Conservation (phyloP, 768 basidiomycete genomes). For the Phanerochaete carnosa region DNA sequence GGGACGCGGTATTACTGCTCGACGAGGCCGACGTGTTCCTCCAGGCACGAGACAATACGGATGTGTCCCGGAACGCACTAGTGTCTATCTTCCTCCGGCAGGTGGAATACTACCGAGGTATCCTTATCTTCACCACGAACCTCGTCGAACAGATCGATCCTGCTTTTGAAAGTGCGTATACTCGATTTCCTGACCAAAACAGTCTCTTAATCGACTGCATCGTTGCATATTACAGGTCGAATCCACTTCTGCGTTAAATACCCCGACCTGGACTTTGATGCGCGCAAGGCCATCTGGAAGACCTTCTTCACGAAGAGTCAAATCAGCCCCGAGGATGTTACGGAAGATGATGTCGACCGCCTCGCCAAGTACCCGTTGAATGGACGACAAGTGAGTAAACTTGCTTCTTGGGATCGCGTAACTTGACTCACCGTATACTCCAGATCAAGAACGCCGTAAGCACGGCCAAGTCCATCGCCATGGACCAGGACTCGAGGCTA, state of each 20-base stretch:
- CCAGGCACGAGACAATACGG: constrained; percentile 18
- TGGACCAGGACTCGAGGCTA: background rate
- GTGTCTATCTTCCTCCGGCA: constrained; percentile 35
- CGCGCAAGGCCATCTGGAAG: constrained; percentile 28
- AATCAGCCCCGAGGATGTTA: background rate
- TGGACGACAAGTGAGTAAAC: background rate
- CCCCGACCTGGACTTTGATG: constrained; percentile 23
- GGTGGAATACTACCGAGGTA: constrained; percentile 38
- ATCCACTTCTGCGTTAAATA: constrained; percentile 34
- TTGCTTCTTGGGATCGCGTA: background rate
- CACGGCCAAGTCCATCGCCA: constrained; percentile 4
- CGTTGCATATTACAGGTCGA: constrained; percentile 20
- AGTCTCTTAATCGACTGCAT: background rate
- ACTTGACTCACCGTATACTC: background rate
- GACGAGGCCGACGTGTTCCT: constrained; percentile 31
- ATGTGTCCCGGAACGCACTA: constrained; percentile 30
- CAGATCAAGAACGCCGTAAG: constrained; percentile 12
- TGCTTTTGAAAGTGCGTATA: constrained; percentile 30
- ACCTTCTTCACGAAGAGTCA: constrained; percentile 21
- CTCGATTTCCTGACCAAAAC: constrained; percentile 23
- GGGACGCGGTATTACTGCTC: constrained; percentile 35
- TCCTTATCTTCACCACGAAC: constrained; percentile 36
- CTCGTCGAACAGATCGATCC: constrained; percentile 25
- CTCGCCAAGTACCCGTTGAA: background rate
- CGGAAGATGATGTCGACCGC: background rate